Conservation (phyloP, 306 rosid genomes). For the apple (Malus domestica) region ASM211411v1 NC_041801.1:5565501-5566000, state of each 20-base stretch:
- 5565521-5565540: conserved; percentile 77
- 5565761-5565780: conserved; percentile 13
- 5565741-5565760: conserved; percentile 67
- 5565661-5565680: conserved; percentile 12
- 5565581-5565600: conserved; percentile 32
- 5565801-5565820: conserved; percentile 17
- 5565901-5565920: neutral
- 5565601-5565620: neutral
- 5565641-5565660: neutral
- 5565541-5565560: conserved; percentile 65
- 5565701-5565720: conserved; percentile 57
- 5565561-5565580: conserved; percentile 46
- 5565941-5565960: neutral
- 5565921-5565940: neutral
- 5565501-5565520: conserved; percentile 82
- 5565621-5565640: conserved; percentile 12
- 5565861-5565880: conserved; percentile 77
- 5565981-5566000: neutral
- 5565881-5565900: conserved; percentile 88
- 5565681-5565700: conserved; percentile 72
- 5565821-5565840: conserved; percentile 64
- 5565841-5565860: conserved; percentile 93
- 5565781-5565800: conserved; percentile 20
- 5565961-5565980: neutral
- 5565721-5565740: conserved; percentile 91